Conservation (phyloP, 352 stramenopile species). For the Globisporangium megalacanthum region DNA sequence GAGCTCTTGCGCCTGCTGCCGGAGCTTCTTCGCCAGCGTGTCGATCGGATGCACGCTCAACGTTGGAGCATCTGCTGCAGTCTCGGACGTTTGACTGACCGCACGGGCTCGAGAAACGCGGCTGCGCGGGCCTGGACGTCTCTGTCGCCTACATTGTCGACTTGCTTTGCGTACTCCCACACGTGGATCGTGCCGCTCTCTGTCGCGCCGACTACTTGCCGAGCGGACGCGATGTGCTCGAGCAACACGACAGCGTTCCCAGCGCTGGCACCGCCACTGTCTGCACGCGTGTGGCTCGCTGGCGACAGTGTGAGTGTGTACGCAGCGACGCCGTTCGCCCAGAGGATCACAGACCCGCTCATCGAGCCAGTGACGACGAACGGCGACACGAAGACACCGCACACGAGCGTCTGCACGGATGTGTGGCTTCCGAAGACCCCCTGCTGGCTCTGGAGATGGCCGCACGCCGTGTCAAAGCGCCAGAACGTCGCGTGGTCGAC, state of each 20-base stretch:
- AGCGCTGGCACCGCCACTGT: not conserved
- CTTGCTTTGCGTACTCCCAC: slow-evolving; percentile 25
- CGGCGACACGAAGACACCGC: slow-evolving; percentile 28
- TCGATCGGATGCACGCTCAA: slow-evolving; percentile 10
- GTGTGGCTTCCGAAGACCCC: slow-evolving; percentile 65
- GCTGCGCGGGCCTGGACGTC: slow-evolving; percentile 17
- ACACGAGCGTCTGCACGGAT: slow-evolving; percentile 40
- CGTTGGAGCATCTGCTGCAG: not conserved
- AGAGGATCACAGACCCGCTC: slow-evolving; percentile 45
- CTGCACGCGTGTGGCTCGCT: not conserved
- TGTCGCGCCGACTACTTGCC: slow-evolving; percentile 36
- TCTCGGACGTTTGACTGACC: not conserved
- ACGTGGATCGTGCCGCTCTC: slow-evolving; percentile 24
- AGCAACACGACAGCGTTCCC: slow-evolving; percentile 35
- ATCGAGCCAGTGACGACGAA: slow-evolving; percentile 54
- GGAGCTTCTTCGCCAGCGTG: slow-evolving; percentile 46
- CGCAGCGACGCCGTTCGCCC: slow-evolving; percentile 45
- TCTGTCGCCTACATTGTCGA: not conserved
- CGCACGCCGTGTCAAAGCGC: slow-evolving; percentile 38
- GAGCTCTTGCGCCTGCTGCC: slow-evolving; percentile 63
- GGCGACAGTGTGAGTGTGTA: slow-evolving; percentile 25
- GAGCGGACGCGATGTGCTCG: slow-evolving; percentile 22
- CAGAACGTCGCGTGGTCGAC: slow-evolving; percentile 68
- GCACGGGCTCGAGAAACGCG: slow-evolving; percentile 31
- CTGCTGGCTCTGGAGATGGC: slow-evolving; percentile 42